Conservation (phyloP, 306 rosid genomes). For the Corylus avellana region DNA sequence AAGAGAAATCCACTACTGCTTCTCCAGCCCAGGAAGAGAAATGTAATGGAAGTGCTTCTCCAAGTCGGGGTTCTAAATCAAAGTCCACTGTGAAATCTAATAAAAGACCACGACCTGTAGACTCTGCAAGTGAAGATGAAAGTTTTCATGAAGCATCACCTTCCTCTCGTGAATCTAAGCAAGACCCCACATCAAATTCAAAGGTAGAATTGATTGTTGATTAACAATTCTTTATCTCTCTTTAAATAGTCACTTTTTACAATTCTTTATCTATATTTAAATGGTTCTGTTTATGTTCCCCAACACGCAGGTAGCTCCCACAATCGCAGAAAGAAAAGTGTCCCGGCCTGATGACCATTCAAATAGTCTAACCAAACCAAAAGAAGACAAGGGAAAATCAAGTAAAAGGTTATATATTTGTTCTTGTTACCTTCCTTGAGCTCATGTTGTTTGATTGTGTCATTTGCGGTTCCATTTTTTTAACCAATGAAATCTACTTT, state of each 20-base stretch:
- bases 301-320: background rate
- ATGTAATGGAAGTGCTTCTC: background rate
- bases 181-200: background rate
- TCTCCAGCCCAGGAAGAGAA: too few relatives aligned
- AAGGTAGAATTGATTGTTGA: background rate
- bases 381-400: background rate
- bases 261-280: background rate
- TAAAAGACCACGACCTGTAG: background rate
- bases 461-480: background rate
- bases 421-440: background rate
- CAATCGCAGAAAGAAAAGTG: background rate
- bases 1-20: background rate
- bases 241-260: background rate
- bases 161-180: background rate
- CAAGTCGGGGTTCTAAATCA: background rate
- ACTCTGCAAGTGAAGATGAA: background rate
- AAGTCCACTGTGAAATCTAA: background rate
- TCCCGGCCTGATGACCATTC: background rate
- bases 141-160: background rate
- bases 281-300: background rate
- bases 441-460: background rate
- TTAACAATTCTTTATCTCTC: background rate
- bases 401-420: background rate
- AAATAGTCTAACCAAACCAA: background rate
- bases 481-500: background rate